Conservation (phyloP, 73 alveolate species). For the Tetrahymena elliotti region DNA sequence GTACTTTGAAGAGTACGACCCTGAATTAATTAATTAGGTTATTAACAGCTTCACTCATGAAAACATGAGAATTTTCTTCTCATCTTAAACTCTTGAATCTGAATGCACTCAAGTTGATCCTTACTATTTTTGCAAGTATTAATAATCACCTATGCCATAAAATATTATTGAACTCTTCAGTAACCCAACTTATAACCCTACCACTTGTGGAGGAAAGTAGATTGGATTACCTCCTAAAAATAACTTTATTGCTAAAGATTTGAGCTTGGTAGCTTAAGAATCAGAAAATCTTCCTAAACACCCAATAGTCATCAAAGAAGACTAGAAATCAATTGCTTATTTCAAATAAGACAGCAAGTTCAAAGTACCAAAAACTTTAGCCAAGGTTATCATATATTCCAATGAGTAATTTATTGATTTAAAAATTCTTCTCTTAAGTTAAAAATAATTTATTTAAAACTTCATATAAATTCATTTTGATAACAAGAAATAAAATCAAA, state of each 20-base stretch:
- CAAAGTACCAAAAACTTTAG: neutral
- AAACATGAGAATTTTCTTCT: neutral
- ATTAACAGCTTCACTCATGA: neutral
- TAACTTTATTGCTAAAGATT: neutral
- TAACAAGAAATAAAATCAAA: too few species aligned
- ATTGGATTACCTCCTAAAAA: neutral
- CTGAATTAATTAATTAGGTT: slow-evolving; percentile 27
- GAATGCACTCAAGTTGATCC: neutral
- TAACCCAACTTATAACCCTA: neutral
- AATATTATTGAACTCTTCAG: neutral
- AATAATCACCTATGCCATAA: neutral
- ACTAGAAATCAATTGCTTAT: neutral
- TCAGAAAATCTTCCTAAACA: neutral
- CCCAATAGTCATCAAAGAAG: neutral
- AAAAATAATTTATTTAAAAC: too few species aligned
- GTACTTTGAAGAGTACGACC: slow-evolving; percentile 58
- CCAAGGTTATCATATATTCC: neutral
- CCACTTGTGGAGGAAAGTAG: neutral
- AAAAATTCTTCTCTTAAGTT: neutral
- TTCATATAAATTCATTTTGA: too few species aligned
- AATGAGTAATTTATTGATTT: neutral
- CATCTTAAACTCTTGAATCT: neutral
- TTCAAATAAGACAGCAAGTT: neutral
- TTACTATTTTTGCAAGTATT: neutral
- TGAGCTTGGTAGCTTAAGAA: neutral